Evolutionary conservation across 2,329 filamentous ascomycete species (phyloP).

Genomic region (Aspergillus versicolor): DNA sequence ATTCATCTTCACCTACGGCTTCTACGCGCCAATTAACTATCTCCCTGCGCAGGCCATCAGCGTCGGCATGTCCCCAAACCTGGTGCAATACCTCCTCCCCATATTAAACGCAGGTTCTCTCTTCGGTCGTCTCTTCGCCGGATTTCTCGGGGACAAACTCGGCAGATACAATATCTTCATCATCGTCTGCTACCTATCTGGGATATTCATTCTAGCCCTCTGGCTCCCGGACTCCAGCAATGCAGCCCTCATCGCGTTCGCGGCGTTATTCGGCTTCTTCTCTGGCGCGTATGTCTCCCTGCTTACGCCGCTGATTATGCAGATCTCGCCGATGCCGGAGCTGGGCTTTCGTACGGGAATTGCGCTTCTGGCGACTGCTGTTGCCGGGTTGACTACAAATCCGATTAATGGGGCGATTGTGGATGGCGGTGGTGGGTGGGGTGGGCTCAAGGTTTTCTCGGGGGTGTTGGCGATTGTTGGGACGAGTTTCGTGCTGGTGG

Average conservation of each 20-base stretch:
- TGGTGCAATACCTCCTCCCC: constrained; percentile 19
- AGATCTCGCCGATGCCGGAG: constrained; percentile 65
- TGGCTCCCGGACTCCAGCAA: constrained; percentile 44
- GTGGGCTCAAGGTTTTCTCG: constrained; percentile 64
- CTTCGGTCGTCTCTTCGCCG: constrained; percentile 18
- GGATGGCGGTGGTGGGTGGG: constrained; percentile 49
- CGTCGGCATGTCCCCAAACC: constrained; percentile 10
- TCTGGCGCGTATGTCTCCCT: constrained; percentile 64
- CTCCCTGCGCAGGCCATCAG: constrained; percentile 18
- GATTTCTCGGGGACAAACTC: constrained; percentile 16
- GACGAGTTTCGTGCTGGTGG: neutral
- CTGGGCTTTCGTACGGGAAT: constrained; percentile 66
- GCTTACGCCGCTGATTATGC: constrained; percentile 57
- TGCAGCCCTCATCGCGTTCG: constrained; percentile 61
- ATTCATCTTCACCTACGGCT: constrained; percentile 29
- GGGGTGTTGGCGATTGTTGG: constrained; percentile 53
- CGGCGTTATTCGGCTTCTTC: constrained; percentile 63
- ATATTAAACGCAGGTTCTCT: constrained; percentile 23
- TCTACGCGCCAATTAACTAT: constrained; percentile 29
- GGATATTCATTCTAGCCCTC: constrained; percentile 16
- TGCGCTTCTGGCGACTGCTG: constrained; percentile 57
- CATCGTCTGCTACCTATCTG: constrained; percentile 7
- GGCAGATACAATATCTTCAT: constrained; percentile 23
- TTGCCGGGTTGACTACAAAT: constrained; percentile 64
- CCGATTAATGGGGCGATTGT: constrained; percentile 67